A percentile compares a stretch with the other conserved stretches of the same genome.
Conservation (phyloP, 805 yeast species). For the Zygosaccharomyces rouxii region DNA sequence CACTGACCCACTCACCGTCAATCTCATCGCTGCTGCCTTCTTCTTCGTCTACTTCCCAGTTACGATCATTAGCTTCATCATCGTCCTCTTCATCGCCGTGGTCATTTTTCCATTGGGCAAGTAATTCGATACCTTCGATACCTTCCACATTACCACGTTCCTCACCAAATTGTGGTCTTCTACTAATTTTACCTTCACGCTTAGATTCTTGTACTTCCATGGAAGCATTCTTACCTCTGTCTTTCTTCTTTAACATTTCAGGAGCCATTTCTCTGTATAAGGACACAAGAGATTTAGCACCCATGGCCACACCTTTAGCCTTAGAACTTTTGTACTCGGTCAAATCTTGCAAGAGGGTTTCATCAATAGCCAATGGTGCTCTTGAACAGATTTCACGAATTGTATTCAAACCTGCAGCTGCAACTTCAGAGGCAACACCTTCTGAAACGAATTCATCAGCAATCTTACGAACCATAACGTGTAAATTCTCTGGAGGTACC, state of each 20-base stretch:
- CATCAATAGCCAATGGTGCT: constrained; percentile 92
- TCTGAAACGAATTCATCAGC: constrained; percentile 98
- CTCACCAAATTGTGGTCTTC: constrained; percentile 63
- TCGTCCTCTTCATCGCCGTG: constrained; percentile 53
- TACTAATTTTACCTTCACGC: constrained; percentile 38
- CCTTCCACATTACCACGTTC: constrained; percentile 60
- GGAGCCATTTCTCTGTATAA: constrained; percentile 95
- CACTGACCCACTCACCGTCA: constrained; percentile 90
- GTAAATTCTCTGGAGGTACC: constrained; percentile 91
- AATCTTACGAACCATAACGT: constrained; percentile 77
- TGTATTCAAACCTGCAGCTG: constrained; percentile 95
- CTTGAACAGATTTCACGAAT: constrained; percentile 89
- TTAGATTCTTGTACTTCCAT: constrained; percentile 69
- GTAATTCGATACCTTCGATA: constrained; percentile 86
- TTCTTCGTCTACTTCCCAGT: constrained; percentile 52
- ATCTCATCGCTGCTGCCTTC: constrained; percentile 41
- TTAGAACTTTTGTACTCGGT: constrained; percentile 89
- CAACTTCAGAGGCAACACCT: constrained; percentile 97
- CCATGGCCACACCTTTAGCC: constrained; percentile 89
- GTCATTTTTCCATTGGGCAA: constrained; percentile 67
- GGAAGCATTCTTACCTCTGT: constrained; percentile 88
- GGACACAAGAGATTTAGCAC: constrained; percentile 82
- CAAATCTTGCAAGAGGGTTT: constrained; percentile 81
- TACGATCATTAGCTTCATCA: constrained; percentile 58
- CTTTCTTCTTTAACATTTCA: constrained; percentile 84